Evolutionary conservation across 495 filamentous ascomycete species (phyloP).

Genomic region (Cladorrhinum samala): DNA sequence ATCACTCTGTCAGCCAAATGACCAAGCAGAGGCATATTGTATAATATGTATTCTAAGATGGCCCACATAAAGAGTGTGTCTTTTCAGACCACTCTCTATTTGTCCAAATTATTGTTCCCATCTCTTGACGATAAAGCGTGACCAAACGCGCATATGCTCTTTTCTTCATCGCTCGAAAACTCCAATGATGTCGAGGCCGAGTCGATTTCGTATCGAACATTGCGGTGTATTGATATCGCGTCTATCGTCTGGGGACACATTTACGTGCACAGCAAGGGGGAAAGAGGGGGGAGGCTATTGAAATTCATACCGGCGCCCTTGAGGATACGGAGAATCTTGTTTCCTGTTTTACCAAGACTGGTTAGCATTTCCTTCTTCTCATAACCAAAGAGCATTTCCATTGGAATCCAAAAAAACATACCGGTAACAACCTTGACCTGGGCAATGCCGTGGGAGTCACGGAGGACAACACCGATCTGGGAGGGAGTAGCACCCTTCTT

Average conservation of each 20-base stretch:
- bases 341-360: constrained; percentile 52
- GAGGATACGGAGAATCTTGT: constrained; percentile 98
- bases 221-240: too few species aligned
- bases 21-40: constrained; percentile 85
- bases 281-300: too few species aligned
- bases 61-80: constrained; percentile 13
- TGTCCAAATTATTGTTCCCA: not conserved
- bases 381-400: too few species aligned
- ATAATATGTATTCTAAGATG: too few species aligned
- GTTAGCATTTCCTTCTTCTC: constrained; percentile 15
- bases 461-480: constrained; percentile 96
- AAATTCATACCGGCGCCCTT: constrained; percentile 58
- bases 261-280: not conserved
- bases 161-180: not conserved
- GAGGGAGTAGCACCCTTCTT: constrained; percentile 95
- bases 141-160: too few species aligned
- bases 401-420: too few species aligned
- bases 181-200: not conserved
- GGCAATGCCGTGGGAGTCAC: constrained; percentile 94
- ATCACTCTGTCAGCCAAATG: constrained; percentile 92
- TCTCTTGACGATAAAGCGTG: constrained; percentile 6
- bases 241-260: not conserved
- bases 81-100: constrained; percentile 1
- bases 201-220: constrained; percentile 1
- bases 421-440: constrained; percentile 96